These are phyloP conservation scores for Lasiosphaeria ovina DNA, from an alignment of 495 filamentous ascomycete genomes.

Conservation along the genomic window DNA sequence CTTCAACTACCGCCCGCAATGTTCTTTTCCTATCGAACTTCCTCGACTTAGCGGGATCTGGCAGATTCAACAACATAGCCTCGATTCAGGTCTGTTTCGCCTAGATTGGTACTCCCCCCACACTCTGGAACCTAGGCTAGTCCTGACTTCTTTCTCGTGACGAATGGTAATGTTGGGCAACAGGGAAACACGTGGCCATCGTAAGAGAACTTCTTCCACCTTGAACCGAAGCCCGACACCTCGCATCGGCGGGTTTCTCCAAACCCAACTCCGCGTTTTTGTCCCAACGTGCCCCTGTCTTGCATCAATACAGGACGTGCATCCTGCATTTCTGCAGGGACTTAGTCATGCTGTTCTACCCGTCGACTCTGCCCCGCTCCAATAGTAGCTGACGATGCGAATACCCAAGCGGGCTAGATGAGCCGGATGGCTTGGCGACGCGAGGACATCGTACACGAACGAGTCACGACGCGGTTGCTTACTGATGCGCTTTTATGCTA, in stretches of 20 bases:
- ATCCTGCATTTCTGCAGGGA: neutral
- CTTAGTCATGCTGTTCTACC: neutral
- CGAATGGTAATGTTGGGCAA: neutral
- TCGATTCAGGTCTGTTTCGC: neutral
- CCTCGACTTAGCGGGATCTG: neutral
- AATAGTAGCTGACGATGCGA: neutral
- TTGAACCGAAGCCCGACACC: neutral
- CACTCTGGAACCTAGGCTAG: neutral
- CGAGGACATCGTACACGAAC: neutral
- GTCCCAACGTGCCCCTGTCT: neutral
- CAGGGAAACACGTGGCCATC: neutral
- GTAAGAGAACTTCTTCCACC: neutral
- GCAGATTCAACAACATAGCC: neutral
- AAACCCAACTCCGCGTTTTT: neutral
- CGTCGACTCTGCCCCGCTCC: neutral
- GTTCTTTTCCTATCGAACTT: neutral
- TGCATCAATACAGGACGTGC: neutral
- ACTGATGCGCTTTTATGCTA: slow-evolving; percentile 1
- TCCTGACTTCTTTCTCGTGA: neutral
- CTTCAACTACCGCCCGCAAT: neutral
- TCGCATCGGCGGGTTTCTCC: neutral
- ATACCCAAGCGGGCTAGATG: neutral
- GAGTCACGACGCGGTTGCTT: neutral
- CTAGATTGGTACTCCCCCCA: neutral
- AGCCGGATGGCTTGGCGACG: neutral